Percentiles rank a stretch among this genome's conserved stretches.
Evolutionary conservation across 2,329 filamentous ascomycete genomes (phyloP).

Genomic region (Cladosporium sp.): DNA sequence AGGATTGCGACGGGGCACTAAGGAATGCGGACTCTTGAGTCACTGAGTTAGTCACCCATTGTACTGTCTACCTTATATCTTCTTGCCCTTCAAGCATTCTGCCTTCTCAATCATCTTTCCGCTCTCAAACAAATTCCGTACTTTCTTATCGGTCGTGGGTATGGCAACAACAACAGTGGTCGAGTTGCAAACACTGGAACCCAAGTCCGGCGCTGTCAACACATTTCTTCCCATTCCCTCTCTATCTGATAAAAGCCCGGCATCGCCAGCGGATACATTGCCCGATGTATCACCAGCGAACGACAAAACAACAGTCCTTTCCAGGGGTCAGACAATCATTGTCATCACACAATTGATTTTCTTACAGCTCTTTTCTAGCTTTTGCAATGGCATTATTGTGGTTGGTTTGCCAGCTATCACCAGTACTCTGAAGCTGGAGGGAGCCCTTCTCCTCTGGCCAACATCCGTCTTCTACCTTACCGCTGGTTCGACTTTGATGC

Average conservation of each 20-base stretch:
- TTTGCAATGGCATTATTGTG: constrained; percentile 26
- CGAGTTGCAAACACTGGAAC: background rate
- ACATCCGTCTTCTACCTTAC: constrained; percentile 43
- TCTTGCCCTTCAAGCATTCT: background rate
- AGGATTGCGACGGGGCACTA: background rate
- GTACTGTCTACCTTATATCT: background rate
- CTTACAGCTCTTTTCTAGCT: constrained; percentile 25
- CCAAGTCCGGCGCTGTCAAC: background rate
- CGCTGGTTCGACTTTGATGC: constrained; percentile 51
- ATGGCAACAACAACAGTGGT: background rate
- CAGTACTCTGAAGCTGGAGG: constrained; percentile 15
- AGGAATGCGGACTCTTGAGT: background rate
- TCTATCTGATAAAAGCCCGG: background rate
- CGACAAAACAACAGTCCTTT: constrained; percentile 16
- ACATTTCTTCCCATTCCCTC: background rate
- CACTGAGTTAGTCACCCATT: background rate
- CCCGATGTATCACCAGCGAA: background rate
- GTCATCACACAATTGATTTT: constrained; percentile 25
- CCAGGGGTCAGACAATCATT: constrained; percentile 22
- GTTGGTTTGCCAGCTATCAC: constrained; percentile 26
- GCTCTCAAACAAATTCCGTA: background rate
- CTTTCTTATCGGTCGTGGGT: background rate
- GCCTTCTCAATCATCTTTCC: background rate
- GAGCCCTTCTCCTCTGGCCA: constrained; percentile 30
- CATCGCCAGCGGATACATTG: background rate